Conservation (phyloP, 1,284 basidiomycete genomes). For the Apiotrichum montevideense region DNA sequence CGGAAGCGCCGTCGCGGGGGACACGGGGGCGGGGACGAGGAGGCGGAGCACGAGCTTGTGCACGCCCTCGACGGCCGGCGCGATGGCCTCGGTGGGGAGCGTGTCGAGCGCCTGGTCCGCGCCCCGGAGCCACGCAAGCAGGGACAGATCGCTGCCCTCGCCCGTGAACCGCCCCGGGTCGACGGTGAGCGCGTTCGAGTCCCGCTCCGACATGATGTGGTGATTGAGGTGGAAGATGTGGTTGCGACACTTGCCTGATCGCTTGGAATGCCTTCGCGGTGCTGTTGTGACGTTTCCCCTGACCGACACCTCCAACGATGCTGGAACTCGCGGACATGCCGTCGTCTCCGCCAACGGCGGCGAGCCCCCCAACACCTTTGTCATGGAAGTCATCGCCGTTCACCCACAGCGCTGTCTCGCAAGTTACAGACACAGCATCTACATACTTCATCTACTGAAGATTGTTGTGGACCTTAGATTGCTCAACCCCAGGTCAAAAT, state of each 20-base stretch:
- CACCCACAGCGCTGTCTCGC: no score
- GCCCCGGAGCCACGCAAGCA: slow-evolving; percentile 39
- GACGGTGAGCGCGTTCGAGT: slow-evolving; percentile 16
- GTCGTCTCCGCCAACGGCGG: no score
- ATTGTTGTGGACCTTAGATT: no score
- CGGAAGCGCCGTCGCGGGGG: slow-evolving; percentile 51
- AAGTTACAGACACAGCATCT: no score
- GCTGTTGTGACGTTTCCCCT: no score
- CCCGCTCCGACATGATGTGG: slow-evolving; percentile 10
- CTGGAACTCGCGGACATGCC: no score
- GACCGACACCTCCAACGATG: no score
- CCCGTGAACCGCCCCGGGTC: slow-evolving; percentile 35
- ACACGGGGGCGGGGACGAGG: slow-evolving; percentile 23
- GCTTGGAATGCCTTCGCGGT: no score
- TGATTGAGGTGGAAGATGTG: neutral
- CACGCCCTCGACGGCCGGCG: slow-evolving; percentile 23
- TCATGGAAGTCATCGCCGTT: no score
- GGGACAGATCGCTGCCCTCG: slow-evolving; percentile 38
- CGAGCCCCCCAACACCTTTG: no score
- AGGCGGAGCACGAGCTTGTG: slow-evolving; percentile 42
- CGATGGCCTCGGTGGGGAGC: slow-evolving; percentile 19
- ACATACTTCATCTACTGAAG: no score
- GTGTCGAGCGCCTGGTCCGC: slow-evolving; percentile 42
- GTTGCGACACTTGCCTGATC: neutral
- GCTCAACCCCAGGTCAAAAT: no score